These are phyloP conservation scores for Aspergillus sp. DNA, from an alignment of 2,329 filamentous ascomycete species.

Conservation along the genomic window DNA sequence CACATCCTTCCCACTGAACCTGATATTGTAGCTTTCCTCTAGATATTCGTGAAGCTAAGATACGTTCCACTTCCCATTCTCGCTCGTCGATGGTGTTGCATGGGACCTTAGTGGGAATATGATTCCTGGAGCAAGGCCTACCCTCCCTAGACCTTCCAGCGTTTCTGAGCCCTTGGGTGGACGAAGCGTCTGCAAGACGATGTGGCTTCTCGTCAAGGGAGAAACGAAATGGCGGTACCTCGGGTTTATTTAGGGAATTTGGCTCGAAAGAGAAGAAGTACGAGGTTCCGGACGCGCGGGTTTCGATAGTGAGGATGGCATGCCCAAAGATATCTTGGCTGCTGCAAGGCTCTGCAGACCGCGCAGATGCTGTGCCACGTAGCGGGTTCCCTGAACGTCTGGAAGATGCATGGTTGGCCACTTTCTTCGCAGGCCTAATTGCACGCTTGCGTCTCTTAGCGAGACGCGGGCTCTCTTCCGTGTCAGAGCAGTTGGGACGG, in stretches of 20 bases:
- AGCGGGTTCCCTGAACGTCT: constrained; percentile 4
- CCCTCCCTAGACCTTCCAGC: constrained; percentile 10
- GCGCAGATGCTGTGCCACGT: constrained; percentile 6
- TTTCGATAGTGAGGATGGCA: constrained; percentile 12
- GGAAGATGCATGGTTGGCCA: constrained; percentile 7
- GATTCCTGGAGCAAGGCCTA: constrained; percentile 7
- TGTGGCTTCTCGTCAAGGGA: constrained; percentile 11
- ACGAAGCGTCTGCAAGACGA: constrained; percentile 11
- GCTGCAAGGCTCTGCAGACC: constrained; percentile 8
- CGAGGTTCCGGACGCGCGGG: constrained; percentile 7
- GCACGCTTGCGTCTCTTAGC: constrained; percentile 10
- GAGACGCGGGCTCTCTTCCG: constrained; percentile 5
- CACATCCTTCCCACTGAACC: constrained; percentile 11
- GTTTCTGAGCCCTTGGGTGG: constrained; percentile 9
- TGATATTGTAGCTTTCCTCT: constrained; percentile 15
- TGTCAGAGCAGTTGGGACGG: not conserved
- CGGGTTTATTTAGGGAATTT: constrained; percentile 9
- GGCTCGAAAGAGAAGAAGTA: constrained; percentile 14
- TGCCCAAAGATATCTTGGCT: constrained; percentile 13
- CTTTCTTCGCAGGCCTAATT: not conserved
- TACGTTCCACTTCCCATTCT: constrained; percentile 14
- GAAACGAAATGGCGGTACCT: constrained; percentile 7
- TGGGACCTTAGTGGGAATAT: constrained; percentile 7
- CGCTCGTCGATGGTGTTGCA: constrained; percentile 8
- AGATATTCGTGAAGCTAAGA: constrained; percentile 10